Conservation (phyloP, 176 grass and related monocot species). For the Otatea glauca region DNA sequence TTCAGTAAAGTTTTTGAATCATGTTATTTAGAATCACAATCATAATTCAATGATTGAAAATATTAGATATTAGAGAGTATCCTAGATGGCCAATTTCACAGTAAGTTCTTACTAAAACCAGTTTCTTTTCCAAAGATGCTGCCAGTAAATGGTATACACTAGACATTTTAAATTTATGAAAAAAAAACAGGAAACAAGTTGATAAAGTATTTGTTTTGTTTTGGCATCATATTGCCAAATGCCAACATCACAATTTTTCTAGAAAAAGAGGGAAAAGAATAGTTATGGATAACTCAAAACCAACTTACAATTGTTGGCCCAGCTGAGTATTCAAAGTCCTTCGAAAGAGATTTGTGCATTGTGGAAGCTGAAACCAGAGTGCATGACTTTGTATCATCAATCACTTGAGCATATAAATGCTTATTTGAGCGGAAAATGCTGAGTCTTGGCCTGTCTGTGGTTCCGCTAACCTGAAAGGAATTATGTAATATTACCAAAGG, state of each 20-base stretch:
- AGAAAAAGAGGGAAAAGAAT: background rate
- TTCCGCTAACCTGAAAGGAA: slow-evolving; percentile 74
- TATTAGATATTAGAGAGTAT: background rate
- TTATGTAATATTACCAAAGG: background rate
- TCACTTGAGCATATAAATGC: slow-evolving; percentile 90
- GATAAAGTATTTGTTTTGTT: background rate
- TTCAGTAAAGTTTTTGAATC: background rate
- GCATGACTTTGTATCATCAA: slow-evolving; percentile 90
- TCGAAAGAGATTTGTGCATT: slow-evolving; percentile 79
- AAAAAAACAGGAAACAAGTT: background rate
- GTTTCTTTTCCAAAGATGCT: background rate
- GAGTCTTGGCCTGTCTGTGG: slow-evolving; percentile 82
- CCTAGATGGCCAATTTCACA: background rate
- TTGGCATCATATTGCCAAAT: background rate
- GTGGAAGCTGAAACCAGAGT: slow-evolving; percentile 88
- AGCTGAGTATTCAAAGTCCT: slow-evolving; percentile 69
- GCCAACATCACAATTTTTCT: background rate
- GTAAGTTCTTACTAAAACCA: background rate
- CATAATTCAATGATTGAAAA: background rate
- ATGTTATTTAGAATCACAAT: background rate
- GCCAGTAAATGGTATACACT: slow-evolving; percentile 10
- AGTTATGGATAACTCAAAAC: background rate
- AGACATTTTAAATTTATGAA: background rate
- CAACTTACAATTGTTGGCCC: slow-evolving; percentile 92
- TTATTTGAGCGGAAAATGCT: slow-evolving; percentile 82